A percentile compares a stretch with the other conserved stretches of the same genome.
Conservation (phyloP, 139 green algal genomes). For the Trebouxia sp. region DNA sequence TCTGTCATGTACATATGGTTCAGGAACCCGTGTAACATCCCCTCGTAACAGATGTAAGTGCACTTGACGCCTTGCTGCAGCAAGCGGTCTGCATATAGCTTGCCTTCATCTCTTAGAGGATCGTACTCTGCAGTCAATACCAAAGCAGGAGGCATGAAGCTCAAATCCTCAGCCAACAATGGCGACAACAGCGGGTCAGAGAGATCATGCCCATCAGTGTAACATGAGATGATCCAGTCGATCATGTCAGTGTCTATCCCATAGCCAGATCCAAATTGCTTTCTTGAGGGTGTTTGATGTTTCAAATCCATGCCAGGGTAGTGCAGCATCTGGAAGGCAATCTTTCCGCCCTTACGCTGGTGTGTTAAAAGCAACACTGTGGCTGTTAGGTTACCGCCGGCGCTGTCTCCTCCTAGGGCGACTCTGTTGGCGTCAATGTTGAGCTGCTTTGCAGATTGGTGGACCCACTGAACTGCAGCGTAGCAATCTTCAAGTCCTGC, state of each 20-base stretch:
- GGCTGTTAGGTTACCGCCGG: constrained; percentile 2
- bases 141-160: constrained; percentile 9
- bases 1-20: not conserved
- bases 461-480: not conserved
- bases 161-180: not conserved
- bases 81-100: not conserved
- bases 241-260: not conserved
- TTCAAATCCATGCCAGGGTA: not conserved
- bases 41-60: not conserved
- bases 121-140: constrained; percentile 16
- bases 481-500: constrained; percentile 3
- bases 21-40: not conserved
- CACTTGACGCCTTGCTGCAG: not conserved
- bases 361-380: not conserved
- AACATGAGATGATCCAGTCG: not conserved
- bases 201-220: not conserved
- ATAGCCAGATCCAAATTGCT: not conserved
- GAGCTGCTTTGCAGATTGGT: not conserved
- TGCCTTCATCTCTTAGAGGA: constrained; percentile 8
- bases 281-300: not conserved
- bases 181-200: not conserved
- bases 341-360: not conserved
- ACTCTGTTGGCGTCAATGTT: not conserved
- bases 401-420: not conserved
- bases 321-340: not conserved